A percentile compares a stretch with the other conserved stretches of the same genome.
These are phyloP conservation scores for Phlyctochytrium arcticum DNA, from an alignment of 192 early-diverging fungal genomes.

Conservation along the genomic window DNA sequence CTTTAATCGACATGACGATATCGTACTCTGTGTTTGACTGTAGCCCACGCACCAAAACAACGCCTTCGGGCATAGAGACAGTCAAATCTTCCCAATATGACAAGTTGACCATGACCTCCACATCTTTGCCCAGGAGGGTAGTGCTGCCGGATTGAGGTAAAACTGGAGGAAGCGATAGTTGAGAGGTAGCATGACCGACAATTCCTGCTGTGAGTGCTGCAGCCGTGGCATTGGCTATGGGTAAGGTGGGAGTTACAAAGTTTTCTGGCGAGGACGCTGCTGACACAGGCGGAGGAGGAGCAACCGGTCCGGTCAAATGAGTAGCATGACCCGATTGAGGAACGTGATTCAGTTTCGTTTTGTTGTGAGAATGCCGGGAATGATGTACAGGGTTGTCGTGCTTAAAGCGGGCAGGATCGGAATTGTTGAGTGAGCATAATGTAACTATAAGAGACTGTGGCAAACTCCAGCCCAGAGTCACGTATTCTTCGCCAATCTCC, in stretches of 20 bases:
- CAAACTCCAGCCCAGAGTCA: background rate
- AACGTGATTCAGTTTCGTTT: background rate
- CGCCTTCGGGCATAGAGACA: background rate
- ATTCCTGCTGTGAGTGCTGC: too few relatives aligned
- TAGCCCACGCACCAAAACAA: background rate
- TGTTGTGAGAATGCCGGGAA: too few relatives aligned
- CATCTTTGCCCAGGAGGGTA: background rate
- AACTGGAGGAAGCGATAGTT: background rate
- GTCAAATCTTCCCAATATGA: background rate
- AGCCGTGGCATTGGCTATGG: too few relatives aligned
- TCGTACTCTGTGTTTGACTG: background rate
- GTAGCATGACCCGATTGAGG: too few relatives aligned
- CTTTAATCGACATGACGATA: background rate
- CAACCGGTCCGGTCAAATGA: too few relatives aligned
- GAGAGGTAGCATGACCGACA: background rate
- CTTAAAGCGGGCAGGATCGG: too few relatives aligned
- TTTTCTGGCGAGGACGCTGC: too few relatives aligned
- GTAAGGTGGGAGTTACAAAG: too few relatives aligned
- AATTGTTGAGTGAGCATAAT: background rate
- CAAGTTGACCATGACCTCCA: background rate
- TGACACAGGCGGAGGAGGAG: background rate
- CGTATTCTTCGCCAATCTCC: background rate
- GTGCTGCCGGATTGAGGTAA: background rate
- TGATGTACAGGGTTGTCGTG: too few relatives aligned
- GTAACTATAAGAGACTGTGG: background rate